Conservation (phyloP, 176 grass and related monocot species). For the Tillandsia leiboldiana region DNA sequence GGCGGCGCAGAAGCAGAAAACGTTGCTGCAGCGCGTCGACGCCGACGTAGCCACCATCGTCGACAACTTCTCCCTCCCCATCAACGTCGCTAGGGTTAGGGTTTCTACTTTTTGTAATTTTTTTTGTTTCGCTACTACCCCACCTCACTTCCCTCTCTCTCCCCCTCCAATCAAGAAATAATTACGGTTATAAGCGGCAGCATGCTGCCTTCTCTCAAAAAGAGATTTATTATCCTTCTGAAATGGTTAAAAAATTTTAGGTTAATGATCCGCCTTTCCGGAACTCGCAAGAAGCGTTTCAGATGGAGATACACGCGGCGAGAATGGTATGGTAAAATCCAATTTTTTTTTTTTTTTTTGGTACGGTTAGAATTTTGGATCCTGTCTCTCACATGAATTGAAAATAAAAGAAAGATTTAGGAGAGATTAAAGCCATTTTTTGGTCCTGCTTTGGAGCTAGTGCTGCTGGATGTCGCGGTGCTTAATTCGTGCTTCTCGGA, state of each 20-base stretch:
- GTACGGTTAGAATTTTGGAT: no score
- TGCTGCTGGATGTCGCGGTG: no score
- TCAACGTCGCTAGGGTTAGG: conserved; percentile 62
- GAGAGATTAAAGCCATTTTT: no score
- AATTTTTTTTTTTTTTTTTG: no score
- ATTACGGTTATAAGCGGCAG: no score
- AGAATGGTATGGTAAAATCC: background rate
- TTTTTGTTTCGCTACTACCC: background rate
- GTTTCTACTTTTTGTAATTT: background rate
- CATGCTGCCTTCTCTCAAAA: no score
- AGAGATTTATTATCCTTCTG: background rate
- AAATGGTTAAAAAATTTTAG: conserved; percentile 10
- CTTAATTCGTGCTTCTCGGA: no score
- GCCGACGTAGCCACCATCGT: conserved; percentile 55
- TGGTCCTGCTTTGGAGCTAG: no score
- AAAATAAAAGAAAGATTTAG: no score
- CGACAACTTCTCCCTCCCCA: conserved; percentile 59
- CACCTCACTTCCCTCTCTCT: background rate
- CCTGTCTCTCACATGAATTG: no score
- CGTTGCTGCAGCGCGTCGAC: conserved; percentile 65
- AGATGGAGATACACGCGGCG: conserved; percentile 59
- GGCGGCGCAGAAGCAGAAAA: conserved; percentile 73
- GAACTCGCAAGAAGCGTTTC: conserved; percentile 58
- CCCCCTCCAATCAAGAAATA: background rate
- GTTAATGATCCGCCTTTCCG: conserved; percentile 75